A percentile compares a stretch with the other conserved stretches of the same genome.
Evolutionary conservation across 768 basidiomycete species (phyloP).

Genomic region (Xerocomus spinulosus): DNA sequence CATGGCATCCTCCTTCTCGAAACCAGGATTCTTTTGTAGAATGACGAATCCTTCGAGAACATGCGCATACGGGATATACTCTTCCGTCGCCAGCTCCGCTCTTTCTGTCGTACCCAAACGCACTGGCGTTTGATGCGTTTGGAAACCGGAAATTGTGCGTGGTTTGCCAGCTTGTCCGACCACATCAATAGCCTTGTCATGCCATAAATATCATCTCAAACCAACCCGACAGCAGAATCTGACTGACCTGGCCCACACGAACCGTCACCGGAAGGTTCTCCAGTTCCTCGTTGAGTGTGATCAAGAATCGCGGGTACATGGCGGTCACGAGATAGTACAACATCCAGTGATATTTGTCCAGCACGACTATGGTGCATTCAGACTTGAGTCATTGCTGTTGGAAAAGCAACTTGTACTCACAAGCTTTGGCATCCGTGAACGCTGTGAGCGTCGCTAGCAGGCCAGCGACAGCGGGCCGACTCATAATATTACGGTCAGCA

Average conservation of each 20-base stretch:
- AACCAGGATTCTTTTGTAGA: constrained; percentile 87
- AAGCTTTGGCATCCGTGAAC: constrained; percentile 90
- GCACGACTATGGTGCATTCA: constrained; percentile 57
- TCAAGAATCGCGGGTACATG: constrained; percentile 98
- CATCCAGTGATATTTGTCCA: constrained; percentile 99
- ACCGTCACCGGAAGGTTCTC: constrained; percentile 85
- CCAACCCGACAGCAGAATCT: neutral
- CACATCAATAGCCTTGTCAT: constrained; percentile 81
- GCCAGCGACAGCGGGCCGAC: constrained; percentile 83
- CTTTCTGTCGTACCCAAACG: constrained; percentile 91
- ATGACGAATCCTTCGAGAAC: constrained; percentile 93
- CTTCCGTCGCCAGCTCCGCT: constrained; percentile 94
- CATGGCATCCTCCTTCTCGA: constrained; percentile 84
- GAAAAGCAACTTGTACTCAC: constrained; percentile 44
- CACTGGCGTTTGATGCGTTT: constrained; percentile 96
- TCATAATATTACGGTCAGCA: constrained; percentile 87
- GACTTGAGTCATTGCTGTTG: constrained; percentile 1
- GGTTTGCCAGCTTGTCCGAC: constrained; percentile 98
- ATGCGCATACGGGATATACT: constrained; percentile 85
- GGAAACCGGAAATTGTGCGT: constrained; percentile 95
- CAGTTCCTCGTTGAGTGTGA: constrained; percentile 91
- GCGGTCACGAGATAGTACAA: constrained; percentile 91
- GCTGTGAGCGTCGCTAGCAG: constrained; percentile 82
- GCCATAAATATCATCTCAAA: constrained; percentile 1
- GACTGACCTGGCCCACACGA: constrained; percentile 81